Evolutionary conservation across 345 rosid genomes (phyloP).

Genomic region (Pistacia atlantica): DNA sequence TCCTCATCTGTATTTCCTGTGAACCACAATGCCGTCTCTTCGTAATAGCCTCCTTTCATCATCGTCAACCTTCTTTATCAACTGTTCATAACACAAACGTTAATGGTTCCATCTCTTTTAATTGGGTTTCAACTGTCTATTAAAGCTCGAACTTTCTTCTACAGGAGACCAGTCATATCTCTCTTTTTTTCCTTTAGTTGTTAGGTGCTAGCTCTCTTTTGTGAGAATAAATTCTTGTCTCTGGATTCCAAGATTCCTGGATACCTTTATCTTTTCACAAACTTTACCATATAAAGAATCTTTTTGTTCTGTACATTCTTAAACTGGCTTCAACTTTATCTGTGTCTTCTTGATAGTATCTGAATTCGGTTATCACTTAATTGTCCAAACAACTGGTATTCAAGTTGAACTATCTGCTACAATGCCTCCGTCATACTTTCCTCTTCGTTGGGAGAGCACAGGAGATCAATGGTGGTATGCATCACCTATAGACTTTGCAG

Average conservation of each 20-base stretch:
- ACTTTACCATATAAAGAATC: not conserved
- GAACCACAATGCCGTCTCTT: not conserved
- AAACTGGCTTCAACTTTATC: not conserved
- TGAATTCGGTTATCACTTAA: constrained; percentile 16
- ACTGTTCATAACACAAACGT: not conserved
- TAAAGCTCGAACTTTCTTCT: not conserved
- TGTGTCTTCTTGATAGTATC: constrained; percentile 9
- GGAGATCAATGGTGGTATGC: constrained; percentile 99
- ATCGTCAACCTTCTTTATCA: constrained; percentile 4
- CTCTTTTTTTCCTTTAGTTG: not conserved
- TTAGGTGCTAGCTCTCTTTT: not conserved
- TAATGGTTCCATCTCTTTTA: not conserved
- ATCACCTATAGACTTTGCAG: constrained; percentile 95
- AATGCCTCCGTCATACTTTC: constrained; percentile 82
- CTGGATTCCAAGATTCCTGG: constrained; percentile 19
- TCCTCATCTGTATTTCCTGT: not conserved
- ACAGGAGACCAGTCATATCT: not conserved
- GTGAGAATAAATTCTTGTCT: not conserved
- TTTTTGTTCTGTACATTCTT: constrained; percentile 11
- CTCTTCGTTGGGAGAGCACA: constrained; percentile 98
- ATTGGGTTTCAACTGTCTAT: constrained; percentile 3
- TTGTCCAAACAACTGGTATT: not conserved
- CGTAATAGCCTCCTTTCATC: constrained; percentile 9
- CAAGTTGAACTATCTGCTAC: not conserved
- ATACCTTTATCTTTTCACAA: not conserved